These are phyloP conservation scores for Fusarium chlamydosporum DNA, from an alignment of 2,329 filamentous ascomycete species.

Conservation along the genomic window DNA sequence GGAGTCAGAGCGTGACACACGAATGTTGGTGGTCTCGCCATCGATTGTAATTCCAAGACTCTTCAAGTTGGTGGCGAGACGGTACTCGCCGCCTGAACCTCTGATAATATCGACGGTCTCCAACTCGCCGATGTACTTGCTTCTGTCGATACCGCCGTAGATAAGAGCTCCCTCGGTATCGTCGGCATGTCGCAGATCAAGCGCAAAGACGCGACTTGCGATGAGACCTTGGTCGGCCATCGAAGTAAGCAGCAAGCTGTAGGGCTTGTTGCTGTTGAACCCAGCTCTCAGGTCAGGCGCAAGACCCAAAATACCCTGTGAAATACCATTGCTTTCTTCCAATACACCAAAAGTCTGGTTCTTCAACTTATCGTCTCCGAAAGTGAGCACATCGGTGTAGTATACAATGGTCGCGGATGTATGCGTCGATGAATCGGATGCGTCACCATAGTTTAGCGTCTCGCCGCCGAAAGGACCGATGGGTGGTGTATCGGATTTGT, in stretches of 20 bases:
- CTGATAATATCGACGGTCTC: constrained; percentile 60
- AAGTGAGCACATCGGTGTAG: constrained; percentile 61
- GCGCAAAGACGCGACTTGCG: constrained; percentile 64
- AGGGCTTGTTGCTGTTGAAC: constrained; percentile 57
- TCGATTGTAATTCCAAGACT: constrained; percentile 53
- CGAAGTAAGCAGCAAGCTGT: constrained; percentile 68
- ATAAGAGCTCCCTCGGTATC: constrained; percentile 64
- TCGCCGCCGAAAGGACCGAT: constrained; percentile 56
- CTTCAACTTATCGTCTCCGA: constrained; percentile 59
- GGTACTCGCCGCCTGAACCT: constrained; percentile 55
- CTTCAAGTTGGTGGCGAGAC: constrained; percentile 55
- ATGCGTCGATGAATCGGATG: constrained; percentile 54
- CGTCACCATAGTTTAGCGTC: constrained; percentile 59
- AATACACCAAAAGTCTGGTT: constrained; percentile 67
- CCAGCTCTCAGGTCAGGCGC: constrained; percentile 60
- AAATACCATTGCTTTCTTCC: constrained; percentile 60
- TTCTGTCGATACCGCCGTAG: constrained; percentile 67
- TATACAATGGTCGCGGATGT: constrained; percentile 61
- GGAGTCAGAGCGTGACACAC: constrained; percentile 52
- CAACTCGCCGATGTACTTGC: constrained; percentile 65
- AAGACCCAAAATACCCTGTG: constrained; percentile 67
- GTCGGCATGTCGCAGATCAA: constrained; percentile 64
- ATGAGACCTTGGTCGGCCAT: constrained; percentile 64
- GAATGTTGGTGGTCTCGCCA: constrained; percentile 44
- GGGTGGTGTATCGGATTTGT: constrained; percentile 57